Evolutionary conservation across 1,139 yeast species (phyloP).

Genomic region (Kurtzmaniella quercitrusa): DNA sequence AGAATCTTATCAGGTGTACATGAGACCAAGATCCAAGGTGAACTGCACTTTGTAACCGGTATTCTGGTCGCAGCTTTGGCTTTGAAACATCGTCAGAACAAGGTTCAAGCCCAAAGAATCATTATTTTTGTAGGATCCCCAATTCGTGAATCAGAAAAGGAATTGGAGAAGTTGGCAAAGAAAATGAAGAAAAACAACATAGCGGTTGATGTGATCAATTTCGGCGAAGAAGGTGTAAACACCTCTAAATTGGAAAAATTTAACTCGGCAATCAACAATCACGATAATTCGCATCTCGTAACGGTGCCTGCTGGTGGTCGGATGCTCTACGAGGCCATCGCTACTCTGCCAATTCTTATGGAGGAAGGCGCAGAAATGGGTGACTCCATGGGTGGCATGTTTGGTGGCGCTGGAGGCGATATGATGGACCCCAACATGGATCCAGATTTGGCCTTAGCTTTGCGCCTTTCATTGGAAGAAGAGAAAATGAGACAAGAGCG

Average conservation of each 20-base stretch:
- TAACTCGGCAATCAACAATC: constrained; percentile 64
- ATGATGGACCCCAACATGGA: constrained; percentile 90
- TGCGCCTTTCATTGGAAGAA: constrained; percentile 79
- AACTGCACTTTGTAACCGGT: constrained; percentile 70
- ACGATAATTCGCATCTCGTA: constrained; percentile 80
- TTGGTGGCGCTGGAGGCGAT: constrained; percentile 47
- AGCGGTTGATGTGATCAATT: constrained; percentile 85
- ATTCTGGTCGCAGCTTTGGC: constrained; percentile 97
- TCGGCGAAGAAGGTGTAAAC: constrained; percentile 84
- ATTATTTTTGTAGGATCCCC: constrained; percentile 91
- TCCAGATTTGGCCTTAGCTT: constrained; percentile 94
- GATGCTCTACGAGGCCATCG: constrained; percentile 68
- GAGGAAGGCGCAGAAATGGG: constrained; percentile 51
- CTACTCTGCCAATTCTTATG: constrained; percentile 63
- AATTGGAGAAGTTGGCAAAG: constrained; percentile 81
- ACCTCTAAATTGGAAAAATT: constrained; percentile 79
- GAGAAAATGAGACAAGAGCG: constrained; percentile 75
- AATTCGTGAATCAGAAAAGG: constrained; percentile 63
- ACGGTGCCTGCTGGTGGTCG: constrained; percentile 89
- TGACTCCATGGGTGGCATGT: constrained; percentile 39
- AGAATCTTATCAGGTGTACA: constrained; percentile 85
- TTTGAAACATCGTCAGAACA: constrained; percentile 92
- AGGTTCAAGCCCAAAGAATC: constrained; percentile 87
- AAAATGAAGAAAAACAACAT: constrained; percentile 91
- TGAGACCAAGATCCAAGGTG: constrained; percentile 72